These are phyloP conservation scores for Starmerella bombi DNA, from an alignment of 805 yeast genomes.

Conservation along the genomic window DNA sequence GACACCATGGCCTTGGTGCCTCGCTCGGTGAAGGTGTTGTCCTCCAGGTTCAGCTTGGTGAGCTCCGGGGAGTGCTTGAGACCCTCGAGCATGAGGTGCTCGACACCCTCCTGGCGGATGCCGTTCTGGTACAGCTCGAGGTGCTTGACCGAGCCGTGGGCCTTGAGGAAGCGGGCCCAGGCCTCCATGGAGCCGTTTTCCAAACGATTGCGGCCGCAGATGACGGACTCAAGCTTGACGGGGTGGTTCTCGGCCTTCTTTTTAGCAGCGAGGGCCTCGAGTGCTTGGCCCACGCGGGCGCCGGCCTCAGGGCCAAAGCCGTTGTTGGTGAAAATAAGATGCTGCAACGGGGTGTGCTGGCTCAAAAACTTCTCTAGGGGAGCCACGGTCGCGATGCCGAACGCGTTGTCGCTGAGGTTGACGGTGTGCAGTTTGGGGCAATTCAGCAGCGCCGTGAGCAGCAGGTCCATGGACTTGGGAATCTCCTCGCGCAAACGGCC, in stretches of 20 bases:
- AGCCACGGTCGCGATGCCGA: constrained; percentile 89
- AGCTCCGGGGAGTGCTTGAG: constrained; percentile 48
- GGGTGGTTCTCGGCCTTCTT: constrained; percentile 39
- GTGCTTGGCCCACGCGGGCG: constrained; percentile 77
- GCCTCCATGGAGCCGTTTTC: constrained; percentile 88
- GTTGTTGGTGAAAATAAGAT: constrained; percentile 79
- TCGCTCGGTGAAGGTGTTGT: constrained; percentile 72
- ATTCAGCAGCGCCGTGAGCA: constrained; percentile 59
- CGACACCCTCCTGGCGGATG: constrained; percentile 85
- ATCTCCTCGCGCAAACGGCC: constrained; percentile 92
- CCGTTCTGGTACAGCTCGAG: constrained; percentile 90
- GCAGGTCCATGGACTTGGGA: constrained; percentile 60
- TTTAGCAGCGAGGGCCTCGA: constrained; percentile 54
- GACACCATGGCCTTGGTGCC: constrained; percentile 57
- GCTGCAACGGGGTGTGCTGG: constrained; percentile 66
- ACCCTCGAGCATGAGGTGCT: constrained; percentile 59
- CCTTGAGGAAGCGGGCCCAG: constrained; percentile 71
- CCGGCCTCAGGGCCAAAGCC: constrained; percentile 99
- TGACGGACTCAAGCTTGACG: constrained; percentile 56
- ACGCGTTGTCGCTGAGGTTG: constrained; percentile 87
- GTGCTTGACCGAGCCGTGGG: constrained; percentile 58
- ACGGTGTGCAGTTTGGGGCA: constrained; percentile 58
- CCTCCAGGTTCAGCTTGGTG: constrained; percentile 73
- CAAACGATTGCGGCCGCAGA: constrained; percentile 94
- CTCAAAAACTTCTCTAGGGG: constrained; percentile 70